Percentiles rank a stretch among this genome's conserved stretches.
phyloP scores from a whole-genome alignment of 2,329 filamentous ascomycete species.

The Iodosphaeria phyllophila region DNA sequence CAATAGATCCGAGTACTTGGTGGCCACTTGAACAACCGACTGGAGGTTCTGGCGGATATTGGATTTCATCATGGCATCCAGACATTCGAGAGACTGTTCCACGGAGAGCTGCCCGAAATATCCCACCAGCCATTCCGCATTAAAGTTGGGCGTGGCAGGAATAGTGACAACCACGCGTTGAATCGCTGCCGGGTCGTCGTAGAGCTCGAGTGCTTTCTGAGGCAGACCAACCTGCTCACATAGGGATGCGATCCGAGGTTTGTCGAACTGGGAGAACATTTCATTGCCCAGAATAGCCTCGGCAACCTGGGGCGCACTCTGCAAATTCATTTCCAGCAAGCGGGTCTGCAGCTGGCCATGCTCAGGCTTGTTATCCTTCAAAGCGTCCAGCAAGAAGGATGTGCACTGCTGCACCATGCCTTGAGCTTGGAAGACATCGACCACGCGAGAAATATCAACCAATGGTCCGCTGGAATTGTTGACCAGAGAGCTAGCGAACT shows the following conservation, averaged over 20 bases:
- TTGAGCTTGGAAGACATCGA: constrained; percentile 96
- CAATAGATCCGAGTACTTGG: constrained; percentile 93
- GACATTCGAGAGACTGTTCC: constrained; percentile 81
- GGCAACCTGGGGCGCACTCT: constrained; percentile 92
- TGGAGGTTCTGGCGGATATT: constrained; percentile 97
- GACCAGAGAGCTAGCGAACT: constrained; percentile 83
- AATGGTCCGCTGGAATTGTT: constrained; percentile 76
- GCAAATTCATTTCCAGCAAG: constrained; percentile 90
- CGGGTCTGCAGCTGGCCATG: constrained; percentile 88
- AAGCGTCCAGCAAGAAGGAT: constrained; percentile 87
- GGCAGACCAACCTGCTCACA: constrained; percentile 84
- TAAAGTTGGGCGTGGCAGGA: constrained; percentile 66
- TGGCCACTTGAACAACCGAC: constrained; percentile 84
- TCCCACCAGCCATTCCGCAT: constrained; percentile 73
- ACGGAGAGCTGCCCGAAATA: constrained; percentile 93
- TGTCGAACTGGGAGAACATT: constrained; percentile 97
- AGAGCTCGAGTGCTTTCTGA: constrained; percentile 82
- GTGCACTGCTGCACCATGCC: constrained; percentile 96
- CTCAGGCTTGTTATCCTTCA: constrained; percentile 88
- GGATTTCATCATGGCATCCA: constrained; percentile 88
- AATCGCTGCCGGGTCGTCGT: constrained; percentile 74
- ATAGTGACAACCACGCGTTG: constrained; percentile 82
- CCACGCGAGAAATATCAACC: constrained; percentile 83
- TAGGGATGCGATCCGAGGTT: constrained; percentile 66
- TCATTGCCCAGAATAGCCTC: constrained; percentile 96